A percentile compares a stretch with the other conserved stretches of the same genome.
phyloP scores from a whole-genome alignment of 2,329 filamentous ascomycete species.

The Fusarium nisikadoi region DNA sequence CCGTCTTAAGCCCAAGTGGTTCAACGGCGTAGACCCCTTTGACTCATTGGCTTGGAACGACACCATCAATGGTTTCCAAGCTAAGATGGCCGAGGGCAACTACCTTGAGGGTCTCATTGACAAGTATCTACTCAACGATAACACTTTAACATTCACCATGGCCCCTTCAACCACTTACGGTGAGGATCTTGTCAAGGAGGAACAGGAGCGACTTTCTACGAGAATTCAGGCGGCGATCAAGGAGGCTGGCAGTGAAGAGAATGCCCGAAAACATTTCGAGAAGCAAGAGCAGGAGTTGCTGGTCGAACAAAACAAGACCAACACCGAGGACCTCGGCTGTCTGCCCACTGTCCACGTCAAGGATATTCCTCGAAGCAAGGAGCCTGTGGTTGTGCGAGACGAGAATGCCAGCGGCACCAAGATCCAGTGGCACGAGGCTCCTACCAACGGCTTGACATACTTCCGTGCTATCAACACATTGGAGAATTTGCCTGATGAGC shows the following conservation, averaged over 20 bases:
- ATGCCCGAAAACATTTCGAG: conserved; percentile 77
- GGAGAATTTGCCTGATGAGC: conserved; percentile 81
- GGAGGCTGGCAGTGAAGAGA: conserved; percentile 74
- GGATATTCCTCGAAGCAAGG: conserved; percentile 85
- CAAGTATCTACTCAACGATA: conserved; percentile 89
- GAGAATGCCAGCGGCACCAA: conserved; percentile 72
- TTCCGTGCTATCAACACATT: conserved; percentile 89
- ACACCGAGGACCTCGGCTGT: conserved; percentile 85
- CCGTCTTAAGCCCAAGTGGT: conserved; percentile 90
- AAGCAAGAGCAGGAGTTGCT: conserved; percentile 83
- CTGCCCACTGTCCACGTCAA: conserved; percentile 87
- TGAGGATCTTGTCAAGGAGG: conserved; percentile 79
- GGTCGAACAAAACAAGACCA: conserved; percentile 84
- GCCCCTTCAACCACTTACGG: conserved; percentile 81
- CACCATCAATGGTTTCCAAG: conserved; percentile 84
- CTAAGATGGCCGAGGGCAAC: conserved; percentile 75
- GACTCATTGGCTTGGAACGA: conserved; percentile 92
- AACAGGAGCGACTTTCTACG: conserved; percentile 75
- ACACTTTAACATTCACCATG: conserved; percentile 94
- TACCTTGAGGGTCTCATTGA: conserved; percentile 89
- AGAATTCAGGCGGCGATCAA: conserved; percentile 79
- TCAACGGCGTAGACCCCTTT: conserved; percentile 93
- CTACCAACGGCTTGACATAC: conserved; percentile 95
- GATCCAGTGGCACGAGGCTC: conserved; percentile 90
- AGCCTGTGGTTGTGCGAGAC: conserved; percentile 69